Conservation (phyloP, 345 rosid genomes). For the Citrus cavaleriei region DNA sequence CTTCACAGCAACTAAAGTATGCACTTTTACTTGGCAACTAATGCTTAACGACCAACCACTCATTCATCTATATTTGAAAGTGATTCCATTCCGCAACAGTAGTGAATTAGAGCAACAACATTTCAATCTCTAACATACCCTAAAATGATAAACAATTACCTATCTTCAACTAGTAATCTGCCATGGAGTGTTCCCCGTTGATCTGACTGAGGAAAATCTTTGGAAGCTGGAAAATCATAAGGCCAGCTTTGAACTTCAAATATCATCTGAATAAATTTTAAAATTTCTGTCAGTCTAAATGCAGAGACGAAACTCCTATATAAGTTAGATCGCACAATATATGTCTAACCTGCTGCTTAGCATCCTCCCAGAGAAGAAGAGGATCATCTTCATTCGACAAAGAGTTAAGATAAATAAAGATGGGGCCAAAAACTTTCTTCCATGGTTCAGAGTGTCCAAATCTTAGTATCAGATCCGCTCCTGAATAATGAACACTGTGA, state of each 20-base stretch:
- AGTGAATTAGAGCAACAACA: not conserved
- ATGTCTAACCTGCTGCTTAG: conserved; percentile 61
- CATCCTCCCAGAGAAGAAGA: conserved; percentile 70
- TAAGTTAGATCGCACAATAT: not conserved
- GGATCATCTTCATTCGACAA: conserved; percentile 39
- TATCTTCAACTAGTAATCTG: conserved; percentile 60
- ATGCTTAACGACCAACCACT: not conserved
- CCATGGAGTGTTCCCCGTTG: conserved; percentile 65
- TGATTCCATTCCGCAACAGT: not conserved
- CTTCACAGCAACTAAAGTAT: not conserved
- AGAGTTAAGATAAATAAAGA: conserved; percentile 75
- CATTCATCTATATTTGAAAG: not conserved
- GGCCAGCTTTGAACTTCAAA: conserved; percentile 78
- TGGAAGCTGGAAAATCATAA: conserved; percentile 65
- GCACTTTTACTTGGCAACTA: not conserved
- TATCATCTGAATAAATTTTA: conserved; percentile 37
- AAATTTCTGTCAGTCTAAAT: not conserved
- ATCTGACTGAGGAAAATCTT: conserved; percentile 56
- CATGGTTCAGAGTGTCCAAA: conserved; percentile 56
- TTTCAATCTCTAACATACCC: not conserved
- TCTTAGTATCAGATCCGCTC: conserved; percentile 58
- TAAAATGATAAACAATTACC: conserved; percentile 29
- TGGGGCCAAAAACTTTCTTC: conserved; percentile 94
- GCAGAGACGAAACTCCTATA: not conserved
- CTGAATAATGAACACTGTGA: conserved; percentile 83